A percentile compares a stretch with the other conserved stretches of the same genome.
These are phyloP conservation scores for Kazachstania martiniae DNA, from an alignment of 805 yeast species.

Conservation along the genomic window DNA sequence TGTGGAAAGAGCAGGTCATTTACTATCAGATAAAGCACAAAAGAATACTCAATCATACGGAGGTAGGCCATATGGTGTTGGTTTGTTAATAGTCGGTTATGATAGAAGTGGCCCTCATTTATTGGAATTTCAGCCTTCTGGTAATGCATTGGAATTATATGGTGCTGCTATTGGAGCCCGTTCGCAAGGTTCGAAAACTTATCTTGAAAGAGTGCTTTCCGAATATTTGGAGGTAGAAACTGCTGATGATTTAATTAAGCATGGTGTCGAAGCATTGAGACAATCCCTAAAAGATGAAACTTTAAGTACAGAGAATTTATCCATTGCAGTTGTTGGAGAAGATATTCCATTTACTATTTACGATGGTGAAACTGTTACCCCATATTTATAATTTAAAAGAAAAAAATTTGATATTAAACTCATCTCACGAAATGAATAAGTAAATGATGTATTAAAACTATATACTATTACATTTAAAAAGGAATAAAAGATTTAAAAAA, in stretches of 20 bases:
- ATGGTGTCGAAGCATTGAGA: constrained; percentile 82
- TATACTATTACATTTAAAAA: too few relatives aligned
- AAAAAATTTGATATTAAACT: too few relatives aligned
- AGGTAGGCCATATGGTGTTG: constrained; percentile 97
- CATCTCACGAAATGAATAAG: too few relatives aligned
- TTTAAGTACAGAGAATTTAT: constrained; percentile 70
- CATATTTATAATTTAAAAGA: constrained; percentile 27
- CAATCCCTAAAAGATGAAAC: constrained; percentile 95
- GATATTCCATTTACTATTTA: constrained; percentile 63
- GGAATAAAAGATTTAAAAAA: too few relatives aligned
- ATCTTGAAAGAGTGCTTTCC: constrained; percentile 77
- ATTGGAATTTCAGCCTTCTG: constrained; percentile 92
- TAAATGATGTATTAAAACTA: too few relatives aligned
- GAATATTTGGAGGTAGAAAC: constrained; percentile 43
- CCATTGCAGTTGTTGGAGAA: constrained; percentile 86
- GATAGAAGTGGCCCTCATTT: constrained; percentile 93
- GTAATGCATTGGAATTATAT: constrained; percentile 79
- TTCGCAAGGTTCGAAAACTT: constrained; percentile 96
- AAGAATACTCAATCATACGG: constrained; percentile 93
- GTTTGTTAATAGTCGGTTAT: constrained; percentile 77
- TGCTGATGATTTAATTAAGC: constrained; percentile 67
- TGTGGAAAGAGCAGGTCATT: constrained; percentile 68
- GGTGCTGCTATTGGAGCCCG: constrained; percentile 98
- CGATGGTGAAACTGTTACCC: constrained; percentile 71
- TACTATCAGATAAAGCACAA: constrained; percentile 95